Evolutionary conservation across 163 green algal species (phyloP).

Genomic region (Prototheca wickerhamii): DNA sequence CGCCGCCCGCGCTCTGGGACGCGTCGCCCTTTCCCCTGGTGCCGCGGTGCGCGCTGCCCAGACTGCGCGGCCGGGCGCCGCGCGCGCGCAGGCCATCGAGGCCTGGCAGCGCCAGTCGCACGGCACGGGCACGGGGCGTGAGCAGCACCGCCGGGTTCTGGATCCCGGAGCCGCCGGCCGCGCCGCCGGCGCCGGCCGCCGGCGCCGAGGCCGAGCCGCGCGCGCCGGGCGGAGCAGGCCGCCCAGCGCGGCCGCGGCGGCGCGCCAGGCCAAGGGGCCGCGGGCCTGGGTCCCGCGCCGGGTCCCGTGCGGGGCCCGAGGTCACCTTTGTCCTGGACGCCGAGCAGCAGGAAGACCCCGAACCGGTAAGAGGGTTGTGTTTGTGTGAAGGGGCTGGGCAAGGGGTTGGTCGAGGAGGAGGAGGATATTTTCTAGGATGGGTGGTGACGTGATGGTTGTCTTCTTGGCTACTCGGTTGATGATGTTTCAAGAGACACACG

Average conservation of each 20-base stretch:
- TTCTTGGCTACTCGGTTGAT: too few species aligned
- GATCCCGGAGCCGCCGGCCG: slow-evolving; percentile 48
- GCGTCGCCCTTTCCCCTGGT: slow-evolving; percentile 62
- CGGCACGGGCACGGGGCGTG: slow-evolving; percentile 57
- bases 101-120: slow-evolving; percentile 18
- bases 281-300: neutral
- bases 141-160: slow-evolving; percentile 55
- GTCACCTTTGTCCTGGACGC: neutral
- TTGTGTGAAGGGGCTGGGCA: too few species aligned
- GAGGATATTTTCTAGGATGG: neutral
- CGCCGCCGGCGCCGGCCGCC: slow-evolving; percentile 5
- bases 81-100: slow-evolving; percentile 38
- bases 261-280: too few species aligned
- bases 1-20: slow-evolving; percentile 51
- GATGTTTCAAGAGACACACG: too few species aligned
- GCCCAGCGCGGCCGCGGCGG: too few species aligned
- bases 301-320: neutral
- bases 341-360: neutral
- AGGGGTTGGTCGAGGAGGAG: neutral
- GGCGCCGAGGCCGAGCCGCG: neutral
- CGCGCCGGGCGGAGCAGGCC: too few species aligned
- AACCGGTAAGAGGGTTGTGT: neutral
- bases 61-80: slow-evolving; percentile 40
- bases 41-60: slow-evolving; percentile 34
- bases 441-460: neutral